phyloP scores from a whole-genome alignment of 352 stramenopile species.

The Sclerospora graminicola region DNA sequence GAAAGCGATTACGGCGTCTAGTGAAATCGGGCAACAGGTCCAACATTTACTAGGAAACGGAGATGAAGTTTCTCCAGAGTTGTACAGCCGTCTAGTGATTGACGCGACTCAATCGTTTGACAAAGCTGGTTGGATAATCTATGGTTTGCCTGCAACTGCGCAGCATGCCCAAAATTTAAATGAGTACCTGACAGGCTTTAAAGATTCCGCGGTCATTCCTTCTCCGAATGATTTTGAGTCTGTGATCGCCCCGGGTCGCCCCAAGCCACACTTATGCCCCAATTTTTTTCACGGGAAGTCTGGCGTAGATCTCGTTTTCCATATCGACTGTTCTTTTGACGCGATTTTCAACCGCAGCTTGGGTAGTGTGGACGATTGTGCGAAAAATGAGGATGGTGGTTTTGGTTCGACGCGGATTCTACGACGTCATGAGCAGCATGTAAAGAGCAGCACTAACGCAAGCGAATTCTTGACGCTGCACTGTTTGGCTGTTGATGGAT shows the following conservation, averaged over 20 bases:
- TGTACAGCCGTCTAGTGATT: slow-evolving; percentile 51
- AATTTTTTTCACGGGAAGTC: slow-evolving; percentile 55
- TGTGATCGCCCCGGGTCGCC: slow-evolving; percentile 29
- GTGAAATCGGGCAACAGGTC: no score
- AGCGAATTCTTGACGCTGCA: slow-evolving; percentile 52
- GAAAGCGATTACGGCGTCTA: no score
- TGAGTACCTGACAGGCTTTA: slow-evolving; percentile 40
- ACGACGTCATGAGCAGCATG: slow-evolving; percentile 42
- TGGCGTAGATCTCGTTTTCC: slow-evolving; percentile 63
- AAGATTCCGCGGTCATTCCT: slow-evolving; percentile 33
- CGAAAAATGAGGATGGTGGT: slow-evolving; percentile 14
- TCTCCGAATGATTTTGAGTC: slow-evolving; percentile 58
- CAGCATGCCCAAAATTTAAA: slow-evolving; percentile 39
- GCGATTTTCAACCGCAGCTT: slow-evolving; percentile 46
- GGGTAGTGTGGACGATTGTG: slow-evolving; percentile 39
- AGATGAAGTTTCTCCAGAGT: slow-evolving; percentile 24
- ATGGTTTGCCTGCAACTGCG: slow-evolving; percentile 44
- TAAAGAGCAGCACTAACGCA: slow-evolving; percentile 29
- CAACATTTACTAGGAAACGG: no score
- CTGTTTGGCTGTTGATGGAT: slow-evolving; percentile 20
- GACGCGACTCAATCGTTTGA: slow-evolving; percentile 24
- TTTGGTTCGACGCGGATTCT: slow-evolving; percentile 10
- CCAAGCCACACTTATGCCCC: slow-evolving; percentile 22
- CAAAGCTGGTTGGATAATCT: slow-evolving; percentile 51
- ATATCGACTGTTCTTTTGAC: slow-evolving; percentile 30